Evolutionary conservation across 306 rosid genomes (phyloP).

Genomic region (Lotus japonicus): DNA sequence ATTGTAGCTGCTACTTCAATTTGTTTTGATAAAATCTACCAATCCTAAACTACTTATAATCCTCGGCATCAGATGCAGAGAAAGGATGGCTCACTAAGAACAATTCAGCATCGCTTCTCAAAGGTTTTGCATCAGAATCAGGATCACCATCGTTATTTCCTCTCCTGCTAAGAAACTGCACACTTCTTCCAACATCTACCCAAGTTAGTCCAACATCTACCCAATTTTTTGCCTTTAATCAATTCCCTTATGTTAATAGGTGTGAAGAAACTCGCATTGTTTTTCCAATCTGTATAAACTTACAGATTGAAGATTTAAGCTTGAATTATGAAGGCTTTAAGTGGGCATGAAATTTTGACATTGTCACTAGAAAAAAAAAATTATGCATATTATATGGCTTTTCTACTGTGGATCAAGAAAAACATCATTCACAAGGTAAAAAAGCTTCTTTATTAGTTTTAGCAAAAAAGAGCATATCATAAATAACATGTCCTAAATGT

Average conservation of each 20-base stretch:
- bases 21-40: too few relatives aligned
- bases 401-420: too few relatives aligned
- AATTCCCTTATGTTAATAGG: slow-evolving; percentile 1
- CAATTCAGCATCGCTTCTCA: slow-evolving; percentile 51
- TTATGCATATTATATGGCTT: too few relatives aligned
- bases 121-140: slow-evolving; percentile 28
- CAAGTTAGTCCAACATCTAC: slow-evolving; percentile 35
- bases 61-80: slow-evolving; percentile 59
- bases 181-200: slow-evolving; percentile 35
- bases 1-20: too few relatives aligned
- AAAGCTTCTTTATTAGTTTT: too few relatives aligned
- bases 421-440: too few relatives aligned
- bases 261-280: neutral
- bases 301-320: too few relatives aligned
- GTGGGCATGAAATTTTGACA: neutral
- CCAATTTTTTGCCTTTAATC: neutral
- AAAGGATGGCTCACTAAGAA: slow-evolving; percentile 80
- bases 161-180: slow-evolving; percentile 24
- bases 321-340: too few relatives aligned
- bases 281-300: neutral
- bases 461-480: too few relatives aligned
- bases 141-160: slow-evolving; percentile 39
- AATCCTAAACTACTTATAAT: too few relatives aligned
- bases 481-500: too few relatives aligned
- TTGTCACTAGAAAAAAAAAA: neutral